Evolutionary conservation across 164 flowering plant genomes (phyloP), one percentile per base, ranked within the genome.

Genomic region (Tetracentron sinense): DNA sequence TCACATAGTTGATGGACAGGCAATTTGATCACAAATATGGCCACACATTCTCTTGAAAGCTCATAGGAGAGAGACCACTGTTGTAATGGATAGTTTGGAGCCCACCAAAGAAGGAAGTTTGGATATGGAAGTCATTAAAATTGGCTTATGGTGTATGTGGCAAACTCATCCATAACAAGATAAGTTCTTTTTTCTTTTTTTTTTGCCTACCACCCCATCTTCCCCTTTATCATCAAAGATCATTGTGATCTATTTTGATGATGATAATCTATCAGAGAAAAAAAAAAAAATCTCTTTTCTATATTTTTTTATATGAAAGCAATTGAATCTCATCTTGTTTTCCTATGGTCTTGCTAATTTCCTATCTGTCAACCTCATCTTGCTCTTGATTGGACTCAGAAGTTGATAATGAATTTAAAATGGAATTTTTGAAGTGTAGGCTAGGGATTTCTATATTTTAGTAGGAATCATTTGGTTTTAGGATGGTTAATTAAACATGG

Each of bases 131-230:
- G 16, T 28, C 31, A 46, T 44, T 29, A 60, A 60, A 6, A n/a
- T n/a, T 22, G 27, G n/a, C 48, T 23, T n/a, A 20, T 26, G 46
- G 23, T n/a, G 6, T 33, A 52, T 26, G 66, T 63, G 66, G 66
- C 59, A 63, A 42, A 42, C 59, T 54, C 67, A 54, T 64, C 60
- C 60, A 55, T 21, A 26, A 31, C 22, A 31, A 31, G 48, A 60
- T 47, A 60, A 56, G n/a, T n/a, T n/a, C 44, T 38, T 16, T 38
- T 38, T 38, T 38, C 14, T 38, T 38, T 38, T 4, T 3, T 1
- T 38, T 8, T 8, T 38, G 15, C 5, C 44, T 16, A 8, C 44
- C 44, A 38, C 44, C n/a, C n/a, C 14, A 10, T 38, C 44, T 38
- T 16, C 14, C 5, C 5, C 14, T 38, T 38, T 38, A 1, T 38